Evolutionary conservation across 805 yeast species (phyloP).

Genomic region (Blastobotrys terrestris): DNA sequence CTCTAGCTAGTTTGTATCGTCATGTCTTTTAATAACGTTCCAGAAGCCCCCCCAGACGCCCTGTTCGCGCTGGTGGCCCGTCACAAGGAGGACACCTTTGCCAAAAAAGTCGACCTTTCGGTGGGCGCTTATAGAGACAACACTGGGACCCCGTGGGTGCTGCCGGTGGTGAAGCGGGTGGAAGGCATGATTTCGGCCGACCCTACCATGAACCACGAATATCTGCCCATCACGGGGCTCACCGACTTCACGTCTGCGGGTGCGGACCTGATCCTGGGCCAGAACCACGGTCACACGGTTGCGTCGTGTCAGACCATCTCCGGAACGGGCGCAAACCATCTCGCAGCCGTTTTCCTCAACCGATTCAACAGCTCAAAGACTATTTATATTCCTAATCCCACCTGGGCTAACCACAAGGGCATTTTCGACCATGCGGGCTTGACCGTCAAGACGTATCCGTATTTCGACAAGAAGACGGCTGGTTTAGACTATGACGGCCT

Average conservation of each 20-base stretch:
- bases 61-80: constrained; percentile 56
- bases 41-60: constrained; percentile 69
- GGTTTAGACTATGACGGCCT: constrained; percentile 67
- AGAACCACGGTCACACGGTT: constrained; percentile 47
- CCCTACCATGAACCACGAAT: constrained; percentile 74
- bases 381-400: constrained; percentile 77
- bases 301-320: constrained; percentile 72
- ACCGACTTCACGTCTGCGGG: constrained; percentile 63
- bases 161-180: constrained; percentile 63
- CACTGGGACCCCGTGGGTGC: constrained; percentile 63
- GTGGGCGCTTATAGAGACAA: constrained; percentile 76
- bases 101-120: constrained; percentile 74
- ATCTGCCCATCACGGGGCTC: constrained; percentile 75
- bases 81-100: constrained; percentile 31
- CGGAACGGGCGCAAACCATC: constrained; percentile 88
- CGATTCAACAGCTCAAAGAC: constrained; percentile 40
- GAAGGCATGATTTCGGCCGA: constrained; percentile 61
- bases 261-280: constrained; percentile 61
- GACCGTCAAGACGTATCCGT: constrained; percentile 65
- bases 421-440: constrained; percentile 71
- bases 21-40: constrained; percentile 16
- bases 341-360: constrained; percentile 68
- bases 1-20: constrained; percentile 1
- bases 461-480: constrained; percentile 73
- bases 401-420: constrained; percentile 96